Evolutionary conservation across 1,139 yeast species (phyloP).

Genomic region (Meyerozyma elateridarum): DNA sequence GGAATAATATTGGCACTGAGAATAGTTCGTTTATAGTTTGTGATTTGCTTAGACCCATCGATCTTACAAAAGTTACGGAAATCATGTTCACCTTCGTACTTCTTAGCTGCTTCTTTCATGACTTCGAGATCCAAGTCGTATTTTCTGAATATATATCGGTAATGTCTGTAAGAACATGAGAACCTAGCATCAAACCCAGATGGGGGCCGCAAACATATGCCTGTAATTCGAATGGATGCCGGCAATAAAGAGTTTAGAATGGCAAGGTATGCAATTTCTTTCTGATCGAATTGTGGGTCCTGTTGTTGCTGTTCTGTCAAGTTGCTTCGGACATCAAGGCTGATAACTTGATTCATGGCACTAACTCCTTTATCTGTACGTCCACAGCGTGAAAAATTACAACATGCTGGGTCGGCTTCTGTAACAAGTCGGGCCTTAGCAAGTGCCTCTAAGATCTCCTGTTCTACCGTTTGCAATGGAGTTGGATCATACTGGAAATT

Average conservation of each 20-base stretch:
- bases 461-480: constrained; percentile 85
- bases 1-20: constrained; percentile 46
- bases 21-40: constrained; percentile 63
- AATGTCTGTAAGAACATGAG: constrained; percentile 79
- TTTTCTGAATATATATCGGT: constrained; percentile 68
- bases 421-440: constrained; percentile 63
- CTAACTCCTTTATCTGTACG: constrained; percentile 96
- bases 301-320: constrained; percentile 53
- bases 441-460: constrained; percentile 66
- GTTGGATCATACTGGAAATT: constrained; percentile 75
- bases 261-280: constrained; percentile 72
- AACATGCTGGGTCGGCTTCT: constrained; percentile 53
- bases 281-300: constrained; percentile 50
- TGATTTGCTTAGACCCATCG: constrained; percentile 90
- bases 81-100: constrained; percentile 75
- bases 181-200: constrained; percentile 84
- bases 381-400: constrained; percentile 86
- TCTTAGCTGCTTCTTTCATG: constrained; percentile 68
- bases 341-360: constrained; percentile 92
- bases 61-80: constrained; percentile 92
- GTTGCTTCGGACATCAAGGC: constrained; percentile 69
- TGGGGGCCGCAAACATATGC: constrained; percentile 81
- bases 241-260: constrained; percentile 78
- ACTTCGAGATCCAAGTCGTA: constrained; percentile 53
- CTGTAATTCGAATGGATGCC: constrained; percentile 74